Evolutionary conservation across 768 basidiomycete genomes (phyloP).

Genomic region (Amanita pseudoporphyria): DNA sequence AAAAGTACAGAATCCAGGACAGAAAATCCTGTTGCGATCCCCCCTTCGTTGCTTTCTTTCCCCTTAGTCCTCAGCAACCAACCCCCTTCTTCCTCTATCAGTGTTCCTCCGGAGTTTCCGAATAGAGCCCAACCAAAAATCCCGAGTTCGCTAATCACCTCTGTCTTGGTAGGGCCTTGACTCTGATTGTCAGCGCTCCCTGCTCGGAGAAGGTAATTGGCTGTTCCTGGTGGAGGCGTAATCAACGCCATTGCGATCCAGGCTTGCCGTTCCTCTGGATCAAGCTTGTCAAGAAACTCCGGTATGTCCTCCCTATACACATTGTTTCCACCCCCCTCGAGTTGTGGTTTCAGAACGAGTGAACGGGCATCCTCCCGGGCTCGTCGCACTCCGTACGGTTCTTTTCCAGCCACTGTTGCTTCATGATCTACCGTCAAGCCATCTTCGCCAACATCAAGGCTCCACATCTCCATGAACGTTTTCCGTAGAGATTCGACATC

Average conservation of each 20-base stretch:
- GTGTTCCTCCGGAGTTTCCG: slow-evolving; percentile 28
- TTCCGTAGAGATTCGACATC: slow-evolving; percentile 48
- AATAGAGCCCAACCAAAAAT: slow-evolving; percentile 89
- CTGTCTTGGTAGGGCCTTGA: slow-evolving; percentile 39
- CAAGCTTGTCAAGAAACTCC: slow-evolving; percentile 56
- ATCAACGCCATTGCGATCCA: slow-evolving; percentile 99
- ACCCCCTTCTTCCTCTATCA: slow-evolving; percentile 61
- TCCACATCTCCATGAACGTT: slow-evolving; percentile 90
- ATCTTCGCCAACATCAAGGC: slow-evolving; percentile 45
- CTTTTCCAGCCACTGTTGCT: slow-evolving; percentile 18
- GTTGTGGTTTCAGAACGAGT: slow-evolving; percentile 90
- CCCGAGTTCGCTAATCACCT: slow-evolving; percentile 85
- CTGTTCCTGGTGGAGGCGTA: slow-evolving; percentile 53
- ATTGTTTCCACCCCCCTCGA: slow-evolving; percentile 98
- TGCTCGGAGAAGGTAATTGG: slow-evolving; percentile 72
- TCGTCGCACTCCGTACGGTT: slow-evolving; percentile 34
- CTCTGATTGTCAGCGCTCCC: slow-evolving; percentile 28
- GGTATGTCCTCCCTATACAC: slow-evolving; percentile 83
- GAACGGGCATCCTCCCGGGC: slow-evolving; percentile 40
- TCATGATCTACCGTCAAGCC: slow-evolving; percentile 22
- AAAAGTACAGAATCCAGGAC: slow-evolving; percentile 65
- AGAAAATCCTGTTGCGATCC: slow-evolving; percentile 76
- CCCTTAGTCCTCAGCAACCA: slow-evolving; percentile 88
- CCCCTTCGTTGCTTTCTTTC: slow-evolving; percentile 86
- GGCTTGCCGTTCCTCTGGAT: slow-evolving; percentile 53